phyloP scores from a whole-genome alignment of 1,284 basidiomycete species.

The Ceratobasidium sp. region DNA sequence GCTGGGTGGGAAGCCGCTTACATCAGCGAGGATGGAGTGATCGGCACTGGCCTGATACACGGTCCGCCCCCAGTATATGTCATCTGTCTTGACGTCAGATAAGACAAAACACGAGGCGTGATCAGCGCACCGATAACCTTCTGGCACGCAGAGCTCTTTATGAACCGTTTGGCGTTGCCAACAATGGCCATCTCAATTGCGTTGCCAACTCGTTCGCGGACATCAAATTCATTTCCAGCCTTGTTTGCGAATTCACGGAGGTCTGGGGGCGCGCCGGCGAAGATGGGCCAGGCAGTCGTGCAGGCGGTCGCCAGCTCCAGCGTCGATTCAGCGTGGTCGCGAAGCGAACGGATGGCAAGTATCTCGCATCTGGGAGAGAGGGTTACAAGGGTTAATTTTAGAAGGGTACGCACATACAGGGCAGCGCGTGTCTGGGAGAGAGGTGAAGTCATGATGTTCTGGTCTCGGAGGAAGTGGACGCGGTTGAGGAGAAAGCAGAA shows the following conservation, averaged over 20 bases:
- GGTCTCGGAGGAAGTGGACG: constrained; percentile 81
- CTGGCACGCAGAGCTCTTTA: constrained; percentile 84
- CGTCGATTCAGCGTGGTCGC: constrained; percentile 76
- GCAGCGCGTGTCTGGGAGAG: constrained; percentile 55
- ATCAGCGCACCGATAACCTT: constrained; percentile 73
- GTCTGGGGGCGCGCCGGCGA: constrained; percentile 75
- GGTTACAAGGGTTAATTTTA: constrained; percentile 48
- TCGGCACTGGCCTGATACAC: constrained; percentile 87
- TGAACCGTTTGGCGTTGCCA: constrained; percentile 82
- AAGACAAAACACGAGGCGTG: constrained; percentile 12
- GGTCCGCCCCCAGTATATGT: constrained; percentile 70
- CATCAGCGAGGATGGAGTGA: constrained; percentile 85
- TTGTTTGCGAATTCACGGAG: constrained; percentile 68
- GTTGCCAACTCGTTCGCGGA: constrained; percentile 82
- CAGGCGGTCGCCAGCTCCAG: constrained; percentile 79
- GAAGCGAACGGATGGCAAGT: constrained; percentile 80
- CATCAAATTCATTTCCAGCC: constrained; percentile 69
- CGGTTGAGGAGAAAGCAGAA: constrained; percentile 91
- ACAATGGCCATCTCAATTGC: constrained; percentile 92
- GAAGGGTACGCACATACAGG: constrained; percentile 65
- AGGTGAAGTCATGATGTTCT: constrained; percentile 64
- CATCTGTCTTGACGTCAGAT: constrained; percentile 50
- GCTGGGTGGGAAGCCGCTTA: constrained; percentile 53
- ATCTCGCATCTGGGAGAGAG: constrained; percentile 75
- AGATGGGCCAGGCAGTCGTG: constrained; percentile 88